These are phyloP conservation scores for Fraxinus baroniana DNA, from an alignment of 305 asterid genomes.

Conservation along the genomic window DNA sequence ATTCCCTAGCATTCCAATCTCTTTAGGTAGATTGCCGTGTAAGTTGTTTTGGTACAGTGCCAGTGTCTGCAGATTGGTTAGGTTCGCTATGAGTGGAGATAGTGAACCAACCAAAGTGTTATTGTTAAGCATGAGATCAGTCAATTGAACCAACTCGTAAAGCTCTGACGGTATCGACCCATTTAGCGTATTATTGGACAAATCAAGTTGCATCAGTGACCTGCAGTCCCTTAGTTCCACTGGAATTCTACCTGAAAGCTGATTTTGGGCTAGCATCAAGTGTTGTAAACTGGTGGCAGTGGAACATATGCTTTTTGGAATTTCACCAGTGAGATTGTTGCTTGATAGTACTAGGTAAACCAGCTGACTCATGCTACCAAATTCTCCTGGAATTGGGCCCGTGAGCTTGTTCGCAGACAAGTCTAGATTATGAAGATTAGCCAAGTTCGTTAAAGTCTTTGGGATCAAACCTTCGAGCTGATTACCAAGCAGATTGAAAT, in stretches of 20 bases:
- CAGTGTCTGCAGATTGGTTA: slow-evolving; percentile 65
- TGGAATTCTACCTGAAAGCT: slow-evolving; percentile 60
- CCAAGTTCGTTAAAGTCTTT: slow-evolving; percentile 39
- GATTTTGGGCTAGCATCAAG: slow-evolving; percentile 59
- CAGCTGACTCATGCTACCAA: slow-evolving; percentile 52
- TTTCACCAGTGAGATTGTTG: slow-evolving; percentile 63
- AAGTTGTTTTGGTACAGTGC: slow-evolving; percentile 66
- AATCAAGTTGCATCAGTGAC: slow-evolving; percentile 64
- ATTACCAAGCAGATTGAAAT: slow-evolving; percentile 70
- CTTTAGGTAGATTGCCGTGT: slow-evolving; percentile 55
- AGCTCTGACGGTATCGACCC: slow-evolving; percentile 71
- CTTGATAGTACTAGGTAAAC: slow-evolving; percentile 56
- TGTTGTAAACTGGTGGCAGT: slow-evolving; percentile 57
- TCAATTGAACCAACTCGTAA: slow-evolving; percentile 51
- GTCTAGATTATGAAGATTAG: slow-evolving; percentile 54
- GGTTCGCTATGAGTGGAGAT: slow-evolving; percentile 55
- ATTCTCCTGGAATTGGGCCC: slow-evolving; percentile 66
- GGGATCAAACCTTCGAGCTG: slow-evolving; percentile 72
- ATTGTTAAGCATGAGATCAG: slow-evolving; percentile 78
- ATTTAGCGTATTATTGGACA: slow-evolving; percentile 71
- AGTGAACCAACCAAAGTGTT: slow-evolving; percentile 65
- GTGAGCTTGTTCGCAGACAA: slow-evolving; percentile 62
- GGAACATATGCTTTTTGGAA: slow-evolving; percentile 57
- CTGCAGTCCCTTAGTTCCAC: slow-evolving; percentile 46
- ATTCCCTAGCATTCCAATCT: slow-evolving; percentile 68